These are phyloP conservation scores for Lotmaria passim DNA, from an alignment of 208 protist species.

Conservation along the genomic window DNA sequence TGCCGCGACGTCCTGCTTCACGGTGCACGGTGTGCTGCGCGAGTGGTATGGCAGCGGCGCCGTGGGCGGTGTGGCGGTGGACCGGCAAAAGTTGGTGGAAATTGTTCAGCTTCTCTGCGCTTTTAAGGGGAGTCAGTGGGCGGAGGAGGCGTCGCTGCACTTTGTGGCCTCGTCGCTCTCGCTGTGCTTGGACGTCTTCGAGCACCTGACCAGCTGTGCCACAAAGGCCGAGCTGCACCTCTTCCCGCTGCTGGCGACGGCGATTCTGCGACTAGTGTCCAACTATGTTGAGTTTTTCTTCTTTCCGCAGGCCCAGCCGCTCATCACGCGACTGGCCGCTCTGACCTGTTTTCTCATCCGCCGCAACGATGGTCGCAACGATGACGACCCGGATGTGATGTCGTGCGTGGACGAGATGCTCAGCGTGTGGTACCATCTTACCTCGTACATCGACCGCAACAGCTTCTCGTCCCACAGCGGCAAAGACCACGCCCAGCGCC, in stretches of 20 bases:
- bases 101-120: slow-evolving; percentile 47
- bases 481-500: slow-evolving; percentile 4
- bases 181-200: slow-evolving; percentile 44
- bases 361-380: slow-evolving; percentile 36
- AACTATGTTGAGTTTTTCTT: slow-evolving; percentile 49
- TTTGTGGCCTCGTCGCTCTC: slow-evolving; percentile 38
- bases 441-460: slow-evolving; percentile 40
- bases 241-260: slow-evolving; percentile 42
- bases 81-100: slow-evolving; percentile 41
- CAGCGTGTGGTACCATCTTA: slow-evolving; percentile 53
- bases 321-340: slow-evolving; percentile 29
- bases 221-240: slow-evolving; percentile 30
- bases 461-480: slow-evolving; percentile 21
- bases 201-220: slow-evolving; percentile 24
- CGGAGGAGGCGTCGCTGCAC: slow-evolving; percentile 15
- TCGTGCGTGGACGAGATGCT: slow-evolving; percentile 74
- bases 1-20: slow-evolving; percentile 3
- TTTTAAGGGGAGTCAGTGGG: slow-evolving; percentile 43
- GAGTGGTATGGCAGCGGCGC: slow-evolving; percentile 27
- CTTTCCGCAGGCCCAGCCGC: slow-evolving; percentile 14
- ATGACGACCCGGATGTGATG: slow-evolving; percentile 66
- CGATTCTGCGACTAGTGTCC: slow-evolving; percentile 44
- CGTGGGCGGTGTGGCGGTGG: slow-evolving; percentile 26
- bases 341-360: slow-evolving; percentile 47
- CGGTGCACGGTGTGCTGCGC: slow-evolving; percentile 34